Evolutionary conservation across 2,329 filamentous ascomycete species (phyloP), one percentile per base, ranked within the genome.

Genomic region (Rhinocladiella mackenziei): DNA sequence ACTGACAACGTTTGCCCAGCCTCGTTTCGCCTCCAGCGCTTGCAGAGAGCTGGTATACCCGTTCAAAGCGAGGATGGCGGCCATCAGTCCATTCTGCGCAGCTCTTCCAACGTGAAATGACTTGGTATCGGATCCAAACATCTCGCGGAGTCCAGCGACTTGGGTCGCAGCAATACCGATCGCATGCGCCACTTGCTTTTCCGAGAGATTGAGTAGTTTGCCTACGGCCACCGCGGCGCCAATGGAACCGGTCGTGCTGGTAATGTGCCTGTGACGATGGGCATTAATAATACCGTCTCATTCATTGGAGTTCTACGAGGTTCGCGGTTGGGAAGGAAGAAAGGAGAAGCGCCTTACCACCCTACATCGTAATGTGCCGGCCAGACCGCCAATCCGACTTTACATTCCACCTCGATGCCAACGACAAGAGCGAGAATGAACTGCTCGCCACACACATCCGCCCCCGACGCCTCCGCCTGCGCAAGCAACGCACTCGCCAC

Each of bases 101-200:
- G 74, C 73, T 1, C 74, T 69, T 0, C 74, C 75, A 2, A 71
- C 63, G 56, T 78, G 74, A 51, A 78, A 76, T 2, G 71, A 71
- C 55, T 78, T 78, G 6, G 72, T 76, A 56, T 78, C 71, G 8
- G 69, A 71, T 8, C 75, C 75, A 46, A 78, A 78, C 65, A 75
- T 73, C 48, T 74, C 74, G 17, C 74, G 65, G 47, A 77, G 64
- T 0, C 75, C 75, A 3, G 70, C 66, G 1, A 76, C 74, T 56
- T 77, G 74, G 3, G 72, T 74, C 0, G 72, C 66, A 2, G 75
- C 74, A 10, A 77, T 62, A 1, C 74, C 74, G 42, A 78, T 73
- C 0, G 75, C 74, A 45, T 76, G 67, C 4, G 66, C 65, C 48
- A 68, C 72, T 41, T 69, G 63, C 5, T 59, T 55, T 0, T 59